Evolutionary conservation across 371 early-diverging fungal genomes (phyloP).

Genomic region (Apophysomyces variabilis): DNA sequence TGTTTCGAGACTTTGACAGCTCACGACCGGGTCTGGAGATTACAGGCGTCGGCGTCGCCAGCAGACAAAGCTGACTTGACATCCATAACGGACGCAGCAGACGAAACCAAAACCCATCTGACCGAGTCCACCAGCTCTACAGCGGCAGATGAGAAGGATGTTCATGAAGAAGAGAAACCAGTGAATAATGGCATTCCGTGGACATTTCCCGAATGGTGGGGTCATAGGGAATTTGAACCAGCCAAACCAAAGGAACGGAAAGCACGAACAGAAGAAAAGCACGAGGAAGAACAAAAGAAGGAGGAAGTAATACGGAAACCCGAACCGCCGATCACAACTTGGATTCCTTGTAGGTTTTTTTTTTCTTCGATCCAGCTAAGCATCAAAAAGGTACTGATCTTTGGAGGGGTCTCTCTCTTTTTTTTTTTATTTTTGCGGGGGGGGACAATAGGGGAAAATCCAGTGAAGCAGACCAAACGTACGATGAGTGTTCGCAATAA

Average conservation of each 20-base stretch:
- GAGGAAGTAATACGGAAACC: constrained; percentile 7
- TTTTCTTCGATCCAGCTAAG: neutral
- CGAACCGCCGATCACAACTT: constrained; percentile 15
- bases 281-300: constrained; percentile 14
- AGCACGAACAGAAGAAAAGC: constrained; percentile 7
- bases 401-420: neutral
- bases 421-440: neutral
- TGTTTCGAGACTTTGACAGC: neutral
- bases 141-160: constrained; percentile 1
- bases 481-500: constrained; percentile 6
- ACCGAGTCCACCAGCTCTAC: constrained; percentile 11
- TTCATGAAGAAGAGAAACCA: neutral
- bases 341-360: constrained; percentile 25
- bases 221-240: constrained; percentile 32
- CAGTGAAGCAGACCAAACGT: constrained; percentile 13
- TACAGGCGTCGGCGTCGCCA: neutral
- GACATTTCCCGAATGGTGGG: constrained; percentile 55
- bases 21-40: neutral
- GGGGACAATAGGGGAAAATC: constrained; percentile 16
- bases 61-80: neutral
- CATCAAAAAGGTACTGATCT: neutral
- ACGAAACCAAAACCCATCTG: constrained; percentile 4
- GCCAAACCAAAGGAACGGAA: neutral
- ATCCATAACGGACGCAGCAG: neutral
- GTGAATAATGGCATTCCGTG: constrained; percentile 22